Evolutionary conservation across 371 early-diverging fungal species (phyloP).

Genomic region (Mucor indicus): DNA sequence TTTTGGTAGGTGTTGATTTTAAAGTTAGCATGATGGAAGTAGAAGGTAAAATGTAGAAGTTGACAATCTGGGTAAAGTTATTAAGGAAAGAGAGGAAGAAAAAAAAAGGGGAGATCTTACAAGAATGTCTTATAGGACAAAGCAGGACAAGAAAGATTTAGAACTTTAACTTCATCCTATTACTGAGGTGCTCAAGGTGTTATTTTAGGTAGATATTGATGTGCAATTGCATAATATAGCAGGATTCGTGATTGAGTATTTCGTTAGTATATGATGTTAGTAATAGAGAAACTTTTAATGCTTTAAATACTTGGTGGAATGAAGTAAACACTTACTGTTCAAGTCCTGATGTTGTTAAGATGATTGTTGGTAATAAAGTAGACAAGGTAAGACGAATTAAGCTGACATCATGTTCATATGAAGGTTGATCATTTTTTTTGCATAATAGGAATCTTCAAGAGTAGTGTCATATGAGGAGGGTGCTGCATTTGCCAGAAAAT

Average conservation of each 20-base stretch:
- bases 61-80: conserved; percentile 91
- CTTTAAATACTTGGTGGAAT: conserved; percentile 89
- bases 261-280: conserved; percentile 94
- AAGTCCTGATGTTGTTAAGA: conserved; percentile 84
- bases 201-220: conserved; percentile 54
- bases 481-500: conserved; percentile 77
- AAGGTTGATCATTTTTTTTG: too few species aligned
- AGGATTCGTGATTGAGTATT: neutral
- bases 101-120: too few species aligned
- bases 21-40: conserved; percentile 95
- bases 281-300: conserved; percentile 89
- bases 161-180: conserved; percentile 99
- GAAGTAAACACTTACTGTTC: conserved; percentile 94
- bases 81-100: too few species aligned
- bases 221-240: conserved; percentile 86
- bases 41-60: conserved; percentile 91
- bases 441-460: conserved; percentile 71
- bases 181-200: conserved; percentile 99
- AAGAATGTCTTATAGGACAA: too few species aligned
- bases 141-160: conserved; percentile 99
- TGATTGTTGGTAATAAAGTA: conserved; percentile 97
- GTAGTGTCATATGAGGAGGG: conserved; percentile 89
- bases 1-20: conserved; percentile 99
- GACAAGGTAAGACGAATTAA: conserved; percentile 83
- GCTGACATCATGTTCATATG: too few species aligned